Conservation (phyloP, 495 filamentous ascomycete genomes). For the Xylaria intraflava region DNA sequence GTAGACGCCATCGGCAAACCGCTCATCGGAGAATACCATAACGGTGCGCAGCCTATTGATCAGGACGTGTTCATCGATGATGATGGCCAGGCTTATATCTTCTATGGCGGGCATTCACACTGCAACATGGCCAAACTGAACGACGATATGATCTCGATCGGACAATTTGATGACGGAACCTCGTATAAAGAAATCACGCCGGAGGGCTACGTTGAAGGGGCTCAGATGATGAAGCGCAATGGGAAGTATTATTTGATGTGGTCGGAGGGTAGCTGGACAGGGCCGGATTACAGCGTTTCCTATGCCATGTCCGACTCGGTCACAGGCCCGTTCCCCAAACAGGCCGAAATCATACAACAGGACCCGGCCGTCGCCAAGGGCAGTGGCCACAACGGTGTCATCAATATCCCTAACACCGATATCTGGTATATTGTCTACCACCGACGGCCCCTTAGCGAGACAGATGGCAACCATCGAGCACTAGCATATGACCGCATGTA, state of each 20-base stretch:
- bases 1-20: constrained; percentile 37
- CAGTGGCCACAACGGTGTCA: constrained; percentile 39
- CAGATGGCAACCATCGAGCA: constrained; percentile 39
- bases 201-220: constrained; percentile 36
- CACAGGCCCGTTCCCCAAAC: constrained; percentile 35
- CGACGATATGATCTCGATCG: constrained; percentile 39
- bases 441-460: constrained; percentile 36
- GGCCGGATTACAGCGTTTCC: constrained; percentile 40
- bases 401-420: constrained; percentile 36
- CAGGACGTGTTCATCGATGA: constrained; percentile 46
- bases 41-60: constrained; percentile 43
- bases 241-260: constrained; percentile 44
- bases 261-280: constrained; percentile 41
- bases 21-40: constrained; percentile 32
- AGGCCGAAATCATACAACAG: constrained; percentile 35
- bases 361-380: constrained; percentile 34
- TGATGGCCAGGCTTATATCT: constrained; percentile 43
- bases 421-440: constrained; percentile 48
- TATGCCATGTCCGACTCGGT: constrained; percentile 40
- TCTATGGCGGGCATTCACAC: constrained; percentile 45
- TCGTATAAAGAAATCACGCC: constrained; percentile 39
- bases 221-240: constrained; percentile 40
- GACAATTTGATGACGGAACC: constrained; percentile 22
- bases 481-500: constrained; percentile 42
- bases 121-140: constrained; percentile 38